phyloP scores from a whole-genome alignment of 176 grass and related monocot species.

The Olyra latifolia region DNA sequence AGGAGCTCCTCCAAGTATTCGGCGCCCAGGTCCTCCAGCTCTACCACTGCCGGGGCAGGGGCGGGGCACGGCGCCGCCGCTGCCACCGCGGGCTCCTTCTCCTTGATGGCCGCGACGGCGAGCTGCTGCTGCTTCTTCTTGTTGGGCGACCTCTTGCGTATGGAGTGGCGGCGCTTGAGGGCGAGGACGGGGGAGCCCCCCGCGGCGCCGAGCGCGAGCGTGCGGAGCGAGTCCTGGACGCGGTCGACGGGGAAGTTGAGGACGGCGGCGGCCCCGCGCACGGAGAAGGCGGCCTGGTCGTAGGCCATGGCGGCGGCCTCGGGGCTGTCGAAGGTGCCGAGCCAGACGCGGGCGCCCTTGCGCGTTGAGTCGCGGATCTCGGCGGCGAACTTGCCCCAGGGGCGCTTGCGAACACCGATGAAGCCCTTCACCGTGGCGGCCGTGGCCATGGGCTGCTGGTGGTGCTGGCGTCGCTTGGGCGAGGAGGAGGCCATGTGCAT shows the following conservation, averaged over 20 bases:
- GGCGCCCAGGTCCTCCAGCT: conserved; percentile 72
- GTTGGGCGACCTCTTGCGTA: conserved; percentile 50
- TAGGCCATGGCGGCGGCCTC: conserved; percentile 82
- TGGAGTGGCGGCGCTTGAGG: conserved; percentile 69
- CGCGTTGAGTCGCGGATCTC: conserved; percentile 91
- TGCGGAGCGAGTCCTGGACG: conserved; percentile 74
- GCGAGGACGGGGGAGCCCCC: conserved; percentile 57
- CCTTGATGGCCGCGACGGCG: not conserved
- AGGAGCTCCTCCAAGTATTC: conserved; percentile 82
- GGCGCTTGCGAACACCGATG: conserved; percentile 83
- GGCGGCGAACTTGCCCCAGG: conserved; percentile 89
- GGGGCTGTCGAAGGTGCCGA: conserved; percentile 76
- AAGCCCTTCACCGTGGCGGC: conserved; percentile 30
- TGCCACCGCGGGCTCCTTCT: not conserved
- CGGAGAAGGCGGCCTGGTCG: conserved; percentile 86
- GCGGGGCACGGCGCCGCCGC: not conserved
- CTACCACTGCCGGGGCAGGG: conserved; percentile 23
- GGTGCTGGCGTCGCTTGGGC: not conserved
- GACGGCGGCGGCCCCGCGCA: conserved; percentile 63
- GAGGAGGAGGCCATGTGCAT: too few relatives aligned
- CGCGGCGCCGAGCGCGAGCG: conserved; percentile 36
- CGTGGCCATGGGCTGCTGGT: not conserved
- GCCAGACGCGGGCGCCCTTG: conserved; percentile 73
- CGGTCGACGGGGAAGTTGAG: conserved; percentile 75
- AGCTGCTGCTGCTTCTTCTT: conserved; percentile 15